Base-by-base conservation (phyloP, 1,284 basidiomycete species). In the Violaceomyces palustris region DNA sequence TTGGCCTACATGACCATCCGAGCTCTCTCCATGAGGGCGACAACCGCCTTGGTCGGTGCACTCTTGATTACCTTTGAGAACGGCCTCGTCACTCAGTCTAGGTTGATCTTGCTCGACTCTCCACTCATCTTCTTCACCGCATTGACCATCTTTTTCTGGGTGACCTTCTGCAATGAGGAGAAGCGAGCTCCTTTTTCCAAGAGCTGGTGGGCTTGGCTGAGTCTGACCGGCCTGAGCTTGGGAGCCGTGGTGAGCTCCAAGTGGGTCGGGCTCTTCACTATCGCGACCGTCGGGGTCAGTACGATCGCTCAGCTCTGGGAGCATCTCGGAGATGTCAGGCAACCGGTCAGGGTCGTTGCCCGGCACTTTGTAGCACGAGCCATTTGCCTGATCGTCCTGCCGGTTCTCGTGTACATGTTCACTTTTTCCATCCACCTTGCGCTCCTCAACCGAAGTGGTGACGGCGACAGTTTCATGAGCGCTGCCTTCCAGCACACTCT, bases 211-310 rank as follows among this genome's bases (percentile, higher is more conserved):
- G 78, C 79, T 0, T 93, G 89, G 83, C 83, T 98, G 18, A 76
- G 80, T n/a, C 79, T 94, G 30, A 87, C 88, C 0, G 94, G 94
- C 27, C 77, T 91, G 15, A 83, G 84, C 0, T 82, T 99, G 15
- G 94, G 94, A 32, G 88, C 90, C 1, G 90, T 94, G 29, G 82
- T 87, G 33, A 87, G 84, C 67, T 91, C 88, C 77, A 99, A 98
- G 75, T 98, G 94, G 94, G 93, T 98, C 40, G 94, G 94, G 6
- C 79, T 99, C 25, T 97, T 99, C 77, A 98, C 92, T n/a, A 90
- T 98, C 61, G 90, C 92, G 6, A 93, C 92, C 4, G 77, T 98
- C 43, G 94, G 93, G 12, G 69, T 87, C 21, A 83, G 83, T 58
- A 94, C 91, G 1, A 67, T 98, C 31, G 77, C 81, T 30, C 93